These are phyloP conservation scores for Penicillium griseofulvum DNA, from an alignment of 2,329 filamentous ascomycete genomes.

Conservation along the genomic window DNA sequence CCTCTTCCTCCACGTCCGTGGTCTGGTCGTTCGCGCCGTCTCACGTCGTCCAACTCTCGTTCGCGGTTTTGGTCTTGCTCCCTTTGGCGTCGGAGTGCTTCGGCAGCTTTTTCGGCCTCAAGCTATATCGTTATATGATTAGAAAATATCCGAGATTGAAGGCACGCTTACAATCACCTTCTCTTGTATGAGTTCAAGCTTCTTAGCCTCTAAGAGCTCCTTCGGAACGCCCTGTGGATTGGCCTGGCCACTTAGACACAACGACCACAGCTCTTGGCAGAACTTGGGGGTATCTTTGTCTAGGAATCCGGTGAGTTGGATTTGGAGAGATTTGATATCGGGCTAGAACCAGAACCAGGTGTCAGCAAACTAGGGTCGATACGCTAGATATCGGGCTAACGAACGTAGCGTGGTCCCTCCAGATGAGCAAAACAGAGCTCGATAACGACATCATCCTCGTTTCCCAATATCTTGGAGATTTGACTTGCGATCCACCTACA, in stretches of 20 bases:
- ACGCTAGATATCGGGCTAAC: slow-evolving; percentile 35
- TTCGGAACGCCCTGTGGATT: slow-evolving; percentile 90
- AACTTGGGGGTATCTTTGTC: slow-evolving; percentile 87
- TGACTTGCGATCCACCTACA: slow-evolving; percentile 86
- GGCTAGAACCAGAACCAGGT: slow-evolving; percentile 57
- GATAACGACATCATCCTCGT: slow-evolving; percentile 92
- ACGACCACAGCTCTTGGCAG: slow-evolving; percentile 89
- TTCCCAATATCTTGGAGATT: slow-evolving; percentile 83
- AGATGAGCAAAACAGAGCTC: slow-evolving; percentile 71
- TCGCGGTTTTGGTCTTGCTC: slow-evolving; percentile 71
- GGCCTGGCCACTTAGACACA: slow-evolving; percentile 84
- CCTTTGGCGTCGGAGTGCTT: slow-evolving; percentile 68
- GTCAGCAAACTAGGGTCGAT: slow-evolving; percentile 20
- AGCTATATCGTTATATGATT: slow-evolving; percentile 52
- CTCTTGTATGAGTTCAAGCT: slow-evolving; percentile 88
- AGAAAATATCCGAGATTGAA: background rate
- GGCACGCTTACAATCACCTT: slow-evolving; percentile 58
- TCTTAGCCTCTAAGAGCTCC: slow-evolving; percentile 93
- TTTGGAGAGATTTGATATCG: slow-evolving; percentile 92
- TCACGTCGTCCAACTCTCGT: slow-evolving; percentile 64
- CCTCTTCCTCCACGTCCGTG: slow-evolving; percentile 39
- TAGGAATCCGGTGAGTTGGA: slow-evolving; percentile 90
- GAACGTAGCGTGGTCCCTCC: slow-evolving; percentile 73
- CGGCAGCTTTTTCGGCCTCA: slow-evolving; percentile 76
- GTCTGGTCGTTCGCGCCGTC: slow-evolving; percentile 53